phyloP scores from a whole-genome alignment of 768 basidiomycete genomes.

The Mycena venus region DNA sequence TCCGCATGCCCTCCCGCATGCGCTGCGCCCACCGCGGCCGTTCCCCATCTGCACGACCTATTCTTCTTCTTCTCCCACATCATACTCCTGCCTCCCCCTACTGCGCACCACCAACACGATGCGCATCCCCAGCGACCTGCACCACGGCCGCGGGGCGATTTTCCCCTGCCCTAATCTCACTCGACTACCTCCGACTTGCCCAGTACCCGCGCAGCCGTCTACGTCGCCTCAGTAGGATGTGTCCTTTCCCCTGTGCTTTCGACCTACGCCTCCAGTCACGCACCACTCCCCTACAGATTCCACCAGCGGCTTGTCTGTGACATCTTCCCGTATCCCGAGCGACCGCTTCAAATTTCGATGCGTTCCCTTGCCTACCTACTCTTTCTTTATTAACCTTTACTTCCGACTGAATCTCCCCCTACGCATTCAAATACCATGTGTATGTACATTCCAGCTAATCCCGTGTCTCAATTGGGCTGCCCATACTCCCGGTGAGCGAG shows the following conservation, averaged over 20 bases:
- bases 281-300: neutral
- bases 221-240: neutral
- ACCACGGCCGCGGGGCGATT: neutral
- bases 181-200: too few relatives aligned
- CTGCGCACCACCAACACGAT: too few relatives aligned
- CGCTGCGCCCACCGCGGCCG: too few relatives aligned
- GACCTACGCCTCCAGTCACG: neutral
- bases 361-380: neutral
- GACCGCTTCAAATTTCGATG: neutral
- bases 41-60: too few relatives aligned
- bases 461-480: neutral
- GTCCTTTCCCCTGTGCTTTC: neutral
- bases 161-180: neutral
- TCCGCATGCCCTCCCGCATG: too few relatives aligned
- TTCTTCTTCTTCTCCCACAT: too few relatives aligned
- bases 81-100: neutral
- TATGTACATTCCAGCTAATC: neutral
- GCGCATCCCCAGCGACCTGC: too few relatives aligned
- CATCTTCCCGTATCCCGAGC: neutral
- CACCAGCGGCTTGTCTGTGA: neutral
- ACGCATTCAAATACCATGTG: neutral
- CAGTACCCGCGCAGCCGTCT: neutral
- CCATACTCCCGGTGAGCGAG: neutral
- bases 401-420: neutral
- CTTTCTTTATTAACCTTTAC: neutral